These are phyloP conservation scores for Annona squamosa DNA, from an alignment of 164 flowering plant genomes.

Conservation along the genomic window DNA sequence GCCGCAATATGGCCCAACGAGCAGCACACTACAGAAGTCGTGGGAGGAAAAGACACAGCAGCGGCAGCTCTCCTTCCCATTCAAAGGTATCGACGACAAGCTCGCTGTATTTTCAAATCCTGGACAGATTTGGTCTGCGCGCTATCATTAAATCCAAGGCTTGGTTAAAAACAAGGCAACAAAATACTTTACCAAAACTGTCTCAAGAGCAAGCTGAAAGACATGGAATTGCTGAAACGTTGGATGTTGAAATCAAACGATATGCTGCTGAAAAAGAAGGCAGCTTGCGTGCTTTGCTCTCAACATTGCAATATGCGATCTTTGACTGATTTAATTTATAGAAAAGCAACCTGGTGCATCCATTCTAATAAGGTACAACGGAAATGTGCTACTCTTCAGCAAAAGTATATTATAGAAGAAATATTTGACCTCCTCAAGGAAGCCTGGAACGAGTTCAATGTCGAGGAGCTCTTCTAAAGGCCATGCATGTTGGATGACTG, in stretches of 20 bases:
- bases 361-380: conserved; percentile 99
- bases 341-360: conserved; percentile 69
- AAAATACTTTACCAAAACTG: too few species aligned
- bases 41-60: too few species aligned
- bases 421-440: conserved; percentile 93
- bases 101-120: too few species aligned
- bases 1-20: too few species aligned
- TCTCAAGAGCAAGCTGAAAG: not conserved
- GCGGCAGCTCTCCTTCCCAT: too few species aligned
- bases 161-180: too few species aligned
- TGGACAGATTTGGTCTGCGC: too few species aligned
- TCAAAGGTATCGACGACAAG: too few species aligned
- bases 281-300: conserved; percentile 82
- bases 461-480: conserved; percentile 53
- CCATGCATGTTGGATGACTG: not conserved
- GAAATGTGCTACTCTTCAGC: conserved; percentile 79
- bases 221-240: conserved; percentile 63
- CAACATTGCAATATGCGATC: conserved; percentile 77
- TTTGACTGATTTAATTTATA: conserved; percentile 77
- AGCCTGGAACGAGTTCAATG: conserved; percentile 76
- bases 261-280: conserved; percentile 95
- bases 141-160: too few species aligned
- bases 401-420: conserved; percentile 83
- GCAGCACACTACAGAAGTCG: too few species aligned
- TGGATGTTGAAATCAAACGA: conserved; percentile 70